Evolutionary conservation across 2,329 filamentous ascomycete species (phyloP).

Genomic region (Fusarium devonianum): DNA sequence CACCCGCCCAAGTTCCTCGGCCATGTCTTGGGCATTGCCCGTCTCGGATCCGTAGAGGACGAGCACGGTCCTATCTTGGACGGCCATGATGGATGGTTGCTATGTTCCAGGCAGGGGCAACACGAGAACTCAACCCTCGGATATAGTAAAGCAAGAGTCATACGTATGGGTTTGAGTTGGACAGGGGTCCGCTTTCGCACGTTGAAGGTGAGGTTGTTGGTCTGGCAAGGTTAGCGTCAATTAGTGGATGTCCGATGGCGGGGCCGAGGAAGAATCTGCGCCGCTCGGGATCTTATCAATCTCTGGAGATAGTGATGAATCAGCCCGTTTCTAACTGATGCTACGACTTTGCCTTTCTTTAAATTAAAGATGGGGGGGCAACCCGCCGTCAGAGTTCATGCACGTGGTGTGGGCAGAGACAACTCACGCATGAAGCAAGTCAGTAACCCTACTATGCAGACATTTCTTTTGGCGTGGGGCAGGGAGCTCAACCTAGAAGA

Average conservation of each 20-base stretch:
- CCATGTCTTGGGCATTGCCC: constrained; percentile 90
- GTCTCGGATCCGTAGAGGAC: constrained; percentile 95
- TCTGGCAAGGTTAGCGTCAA: constrained; percentile 24
- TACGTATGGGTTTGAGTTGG: background rate
- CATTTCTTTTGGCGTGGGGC: too few species aligned
- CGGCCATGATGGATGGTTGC: constrained; percentile 37
- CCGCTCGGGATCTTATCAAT: constrained; percentile 34
- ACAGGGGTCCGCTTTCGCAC: constrained; percentile 15
- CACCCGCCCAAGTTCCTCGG: constrained; percentile 79
- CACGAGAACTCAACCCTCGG: background rate
- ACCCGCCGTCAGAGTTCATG: too few species aligned
- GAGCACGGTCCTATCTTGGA: constrained; percentile 57
- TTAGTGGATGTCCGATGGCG: constrained; percentile 36
- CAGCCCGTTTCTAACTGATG: background rate
- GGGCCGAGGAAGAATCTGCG: constrained; percentile 21
- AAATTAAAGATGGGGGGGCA: too few species aligned
- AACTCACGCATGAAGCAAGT: too few species aligned
- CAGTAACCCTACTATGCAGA: too few species aligned
- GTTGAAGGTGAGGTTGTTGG: constrained; percentile 7
- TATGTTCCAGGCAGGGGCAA: too few species aligned
- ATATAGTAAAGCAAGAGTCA: too few species aligned
- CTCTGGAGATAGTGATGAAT: constrained; percentile 19
- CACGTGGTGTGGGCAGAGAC: too few species aligned
- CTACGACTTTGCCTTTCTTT: too few species aligned
- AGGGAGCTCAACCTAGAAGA: too few species aligned